Base-by-base conservation (phyloP, 2,329 filamentous ascomycete species). In the Sordariomycetes sp. region DNA sequence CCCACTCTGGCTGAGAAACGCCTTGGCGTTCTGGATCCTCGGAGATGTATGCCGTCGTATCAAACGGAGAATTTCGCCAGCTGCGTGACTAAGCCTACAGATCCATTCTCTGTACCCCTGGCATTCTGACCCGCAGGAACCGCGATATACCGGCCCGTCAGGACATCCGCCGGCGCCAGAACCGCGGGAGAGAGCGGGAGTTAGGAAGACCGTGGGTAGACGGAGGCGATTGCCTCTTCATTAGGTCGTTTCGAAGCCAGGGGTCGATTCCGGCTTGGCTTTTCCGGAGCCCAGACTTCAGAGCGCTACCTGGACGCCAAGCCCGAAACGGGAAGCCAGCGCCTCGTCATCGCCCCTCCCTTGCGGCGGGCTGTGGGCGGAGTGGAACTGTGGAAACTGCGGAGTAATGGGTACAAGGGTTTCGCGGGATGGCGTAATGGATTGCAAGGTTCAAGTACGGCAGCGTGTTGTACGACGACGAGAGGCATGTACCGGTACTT, bases 341-440 rank as follows among this genome's bases (percentile, higher is more conserved):
- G 56, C 56, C 56, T 57, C 56, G 56, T 57, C 56, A 57, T 57
- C 51, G 56, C 56, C 56, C 56, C 56, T 50, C 50, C 55, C 25
- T 50, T 42, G 24, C 32, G 45, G 17, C 39, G 45, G 45, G 45
- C 45, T 50, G 45, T 50, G 45, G 20, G 20, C 45, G 45, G 45
- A 22, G 45, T 50, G 22, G 45, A 24, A 10, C 20, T 22, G 45
- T 22, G 45, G 45, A 50, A 22, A 22, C 17, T 50, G 17, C 17
- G 54, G 54, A 50, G n/a, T 45, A 22, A 34, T 42, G 39, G 42
- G 39, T 52, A 56, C 45, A 56, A 48, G 36, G n/a, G 22, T 12
- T 32, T 25, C 22, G 45, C 45, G 45, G 45, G 45, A 50, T 50
- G 45, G 45, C 45, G 45, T 50, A 50, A 50, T 50, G 45, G 45